phyloP scores from a whole-genome alignment of 106 monocot genomes.

The Allium cepa region DNA sequence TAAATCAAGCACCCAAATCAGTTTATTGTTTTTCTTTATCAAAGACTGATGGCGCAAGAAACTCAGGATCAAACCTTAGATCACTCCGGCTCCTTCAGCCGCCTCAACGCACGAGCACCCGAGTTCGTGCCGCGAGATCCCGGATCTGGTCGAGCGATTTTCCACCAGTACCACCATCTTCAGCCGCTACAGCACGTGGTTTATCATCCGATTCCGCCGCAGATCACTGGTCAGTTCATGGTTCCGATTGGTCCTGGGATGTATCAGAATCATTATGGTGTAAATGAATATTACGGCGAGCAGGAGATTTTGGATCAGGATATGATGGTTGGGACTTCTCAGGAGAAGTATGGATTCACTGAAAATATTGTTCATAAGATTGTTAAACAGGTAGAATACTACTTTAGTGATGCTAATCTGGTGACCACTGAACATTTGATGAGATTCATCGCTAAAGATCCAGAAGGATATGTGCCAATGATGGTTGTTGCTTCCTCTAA shows the following conservation, averaged over 20 bases:
- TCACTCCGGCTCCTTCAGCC: constrained; percentile 11
- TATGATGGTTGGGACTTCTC: not conserved
- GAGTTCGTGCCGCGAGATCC: constrained; percentile 20
- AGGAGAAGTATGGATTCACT: constrained; percentile 5
- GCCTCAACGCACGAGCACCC: constrained; percentile 29
- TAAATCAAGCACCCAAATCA: too few species aligned
- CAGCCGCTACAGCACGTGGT: constrained; percentile 5
- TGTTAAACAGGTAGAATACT: constrained; percentile 31
- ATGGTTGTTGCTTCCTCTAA: too few species aligned
- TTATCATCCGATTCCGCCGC: constrained; percentile 6
- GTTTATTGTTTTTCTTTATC: too few species aligned
- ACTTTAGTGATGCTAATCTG: too few species aligned
- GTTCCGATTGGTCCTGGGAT: constrained; percentile 4
- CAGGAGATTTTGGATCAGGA: constrained; percentile 3
- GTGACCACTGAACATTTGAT: too few species aligned
- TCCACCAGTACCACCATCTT: constrained; percentile 8
- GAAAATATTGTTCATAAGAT: constrained; percentile 20
- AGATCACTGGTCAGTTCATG: constrained; percentile 10
- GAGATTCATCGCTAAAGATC: too few species aligned
- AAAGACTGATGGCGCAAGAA: too few species aligned
- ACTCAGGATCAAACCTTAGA: constrained; percentile 3
- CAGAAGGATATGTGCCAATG: too few species aligned
- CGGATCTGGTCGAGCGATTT: constrained; percentile 8
- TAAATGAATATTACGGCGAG: constrained; percentile 3
- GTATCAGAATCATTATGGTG: constrained; percentile 9